Evolutionary conservation across 805 yeast species (phyloP).

Genomic region (Starmerella ratchasimensis): DNA sequence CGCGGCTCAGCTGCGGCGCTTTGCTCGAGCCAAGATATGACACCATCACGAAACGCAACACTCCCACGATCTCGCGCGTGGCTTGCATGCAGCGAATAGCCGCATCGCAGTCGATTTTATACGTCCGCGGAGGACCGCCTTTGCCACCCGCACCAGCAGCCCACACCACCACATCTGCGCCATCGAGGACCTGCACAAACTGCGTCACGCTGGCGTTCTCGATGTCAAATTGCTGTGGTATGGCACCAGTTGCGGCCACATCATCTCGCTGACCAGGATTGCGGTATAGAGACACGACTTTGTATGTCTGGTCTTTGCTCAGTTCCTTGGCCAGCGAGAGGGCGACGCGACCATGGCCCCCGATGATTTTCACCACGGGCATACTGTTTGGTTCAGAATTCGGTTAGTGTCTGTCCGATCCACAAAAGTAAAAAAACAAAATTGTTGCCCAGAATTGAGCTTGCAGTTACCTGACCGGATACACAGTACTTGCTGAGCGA

Average conservation of each 20-base stretch:
- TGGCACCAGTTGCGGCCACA: constrained; percentile 30
- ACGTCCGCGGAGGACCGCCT: constrained; percentile 32
- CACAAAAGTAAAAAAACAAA: no score
- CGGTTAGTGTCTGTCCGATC: not conserved
- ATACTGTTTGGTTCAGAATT: not conserved
- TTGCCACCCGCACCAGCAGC: constrained; percentile 49
- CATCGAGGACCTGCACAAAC: constrained; percentile 31
- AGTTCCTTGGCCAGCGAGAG: constrained; percentile 30
- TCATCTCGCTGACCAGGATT: constrained; percentile 32
- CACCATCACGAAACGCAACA: constrained; percentile 37
- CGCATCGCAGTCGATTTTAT: constrained; percentile 49
- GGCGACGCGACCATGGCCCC: constrained; percentile 54
- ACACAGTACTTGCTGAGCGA: no score
- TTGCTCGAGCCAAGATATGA: constrained; percentile 41
- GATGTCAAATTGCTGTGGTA: constrained; percentile 29
- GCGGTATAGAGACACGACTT: constrained; percentile 34
- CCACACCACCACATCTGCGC: constrained; percentile 44
- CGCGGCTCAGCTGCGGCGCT: constrained; percentile 35
- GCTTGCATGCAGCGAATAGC: constrained; percentile 47
- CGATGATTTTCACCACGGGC: constrained; percentile 34
- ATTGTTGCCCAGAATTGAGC: not conserved
- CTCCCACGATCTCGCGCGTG: constrained; percentile 30
- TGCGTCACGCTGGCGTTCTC: constrained; percentile 26
- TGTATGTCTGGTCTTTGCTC: constrained; percentile 23
- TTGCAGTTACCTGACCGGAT: not conserved